Evolutionary conservation across 768 basidiomycete genomes (phyloP).

Genomic region (Chalciporus chontae): DNA sequence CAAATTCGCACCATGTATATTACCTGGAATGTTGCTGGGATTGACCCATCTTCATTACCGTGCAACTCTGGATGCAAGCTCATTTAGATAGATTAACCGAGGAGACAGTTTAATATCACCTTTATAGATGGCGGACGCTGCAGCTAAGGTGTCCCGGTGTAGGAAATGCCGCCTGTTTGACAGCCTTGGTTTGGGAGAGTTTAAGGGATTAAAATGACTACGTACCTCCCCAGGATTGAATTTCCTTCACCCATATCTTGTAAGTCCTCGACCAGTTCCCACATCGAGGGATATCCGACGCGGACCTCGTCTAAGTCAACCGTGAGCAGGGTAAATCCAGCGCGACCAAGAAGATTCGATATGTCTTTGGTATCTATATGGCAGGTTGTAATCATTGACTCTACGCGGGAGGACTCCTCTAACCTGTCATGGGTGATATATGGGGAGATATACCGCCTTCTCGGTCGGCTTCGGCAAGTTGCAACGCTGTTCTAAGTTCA

Average conservation of each 20-base stretch:
- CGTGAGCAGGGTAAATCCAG: conserved; percentile 90
- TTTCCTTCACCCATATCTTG: conserved; percentile 96
- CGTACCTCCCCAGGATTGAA: conserved; percentile 79
- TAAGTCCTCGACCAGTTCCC: conserved; percentile 93
- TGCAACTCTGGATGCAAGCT: conserved; percentile 62
- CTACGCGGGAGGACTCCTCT: conserved; percentile 13
- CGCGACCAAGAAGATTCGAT: conserved; percentile 87
- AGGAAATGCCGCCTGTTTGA: conserved; percentile 56
- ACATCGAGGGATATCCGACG: conserved; percentile 91
- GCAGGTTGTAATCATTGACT: conserved; percentile 4
- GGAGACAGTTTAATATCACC: conserved; percentile 41
- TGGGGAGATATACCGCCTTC: conserved; percentile 97
- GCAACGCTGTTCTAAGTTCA: conserved; percentile 90
- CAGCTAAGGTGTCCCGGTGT: conserved; percentile 82
- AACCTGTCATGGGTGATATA: conserved; percentile 96
- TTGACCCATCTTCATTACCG: conserved; percentile 74
- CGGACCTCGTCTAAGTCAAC: conserved; percentile 94
- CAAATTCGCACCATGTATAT: conserved; percentile 76
- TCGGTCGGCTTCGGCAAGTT: conserved; percentile 89
- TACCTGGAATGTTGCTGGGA: conserved; percentile 95
- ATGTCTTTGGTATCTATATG: conserved; percentile 82
- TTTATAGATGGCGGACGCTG: conserved; percentile 92
- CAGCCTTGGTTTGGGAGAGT: background rate
- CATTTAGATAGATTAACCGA: background rate
- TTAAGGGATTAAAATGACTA: background rate